phyloP scores from a whole-genome alignment of 2,329 filamentous ascomycete species.

The Zasmidium cellare region DNA sequence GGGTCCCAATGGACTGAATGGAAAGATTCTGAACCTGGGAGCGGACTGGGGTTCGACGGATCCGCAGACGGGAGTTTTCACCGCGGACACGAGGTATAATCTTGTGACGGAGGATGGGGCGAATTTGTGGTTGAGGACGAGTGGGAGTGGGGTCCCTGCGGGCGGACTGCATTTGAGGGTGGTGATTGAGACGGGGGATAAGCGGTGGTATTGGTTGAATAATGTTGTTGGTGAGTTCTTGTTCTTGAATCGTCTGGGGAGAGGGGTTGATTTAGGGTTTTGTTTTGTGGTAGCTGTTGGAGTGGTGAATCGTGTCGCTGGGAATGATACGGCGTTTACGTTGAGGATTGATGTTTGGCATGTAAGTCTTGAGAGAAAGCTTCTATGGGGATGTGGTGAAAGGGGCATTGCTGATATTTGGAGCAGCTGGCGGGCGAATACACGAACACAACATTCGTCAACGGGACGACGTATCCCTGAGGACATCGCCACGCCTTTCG shows the following conservation, averaged over 20 bases:
- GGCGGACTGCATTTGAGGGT: conserved; percentile 35
- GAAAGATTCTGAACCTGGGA: conserved; percentile 36
- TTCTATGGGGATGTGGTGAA: not conserved
- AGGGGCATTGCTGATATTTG: conserved; percentile 4
- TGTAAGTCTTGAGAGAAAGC: conserved; percentile 21
- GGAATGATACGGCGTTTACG: conserved; percentile 16
- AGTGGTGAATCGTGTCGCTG: conserved; percentile 14
- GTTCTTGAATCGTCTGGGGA: too few relatives aligned
- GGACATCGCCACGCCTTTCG: too few relatives aligned
- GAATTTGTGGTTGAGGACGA: conserved; percentile 36
- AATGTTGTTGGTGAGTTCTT: conserved; percentile 33
- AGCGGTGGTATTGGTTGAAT: conserved; percentile 40
- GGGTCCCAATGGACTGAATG: conserved; percentile 25
- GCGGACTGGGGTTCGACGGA: conserved; percentile 41
- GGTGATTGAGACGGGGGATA: conserved; percentile 37
- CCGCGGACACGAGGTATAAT: conserved; percentile 40
- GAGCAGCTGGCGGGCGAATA: conserved; percentile 16
- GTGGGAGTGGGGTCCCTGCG: conserved; percentile 30
- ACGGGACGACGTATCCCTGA: conserved; percentile 19
- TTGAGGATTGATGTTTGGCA: conserved; percentile 31
- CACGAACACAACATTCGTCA: conserved; percentile 19
- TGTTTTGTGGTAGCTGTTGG: conserved; percentile 33
- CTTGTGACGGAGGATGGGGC: conserved; percentile 38
- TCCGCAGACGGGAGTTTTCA: conserved; percentile 31
- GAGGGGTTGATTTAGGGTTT: too few relatives aligned